Conservation (phyloP, 768 basidiomycete species). For the Crepidotus variabilis region DNA sequence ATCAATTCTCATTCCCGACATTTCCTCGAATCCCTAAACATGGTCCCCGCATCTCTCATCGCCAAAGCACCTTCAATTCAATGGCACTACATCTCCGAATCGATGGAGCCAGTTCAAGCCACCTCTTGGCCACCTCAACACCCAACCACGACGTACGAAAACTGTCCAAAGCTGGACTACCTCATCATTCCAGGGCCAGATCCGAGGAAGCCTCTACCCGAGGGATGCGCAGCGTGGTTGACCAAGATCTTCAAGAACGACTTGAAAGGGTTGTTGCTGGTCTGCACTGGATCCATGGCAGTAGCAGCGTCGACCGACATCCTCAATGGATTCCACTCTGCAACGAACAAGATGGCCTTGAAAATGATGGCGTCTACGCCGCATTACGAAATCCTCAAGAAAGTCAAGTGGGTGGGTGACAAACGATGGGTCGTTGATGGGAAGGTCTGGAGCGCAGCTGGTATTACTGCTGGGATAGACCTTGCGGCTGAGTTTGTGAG, state of each 20-base stretch:
- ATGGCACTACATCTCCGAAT: conserved; percentile 20
- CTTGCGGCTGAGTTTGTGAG: conserved; percentile 22
- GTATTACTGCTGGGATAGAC: conserved; percentile 22
- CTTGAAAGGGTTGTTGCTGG: conserved; percentile 15
- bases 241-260: conserved; percentile 8
- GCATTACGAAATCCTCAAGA: conserved; percentile 6
- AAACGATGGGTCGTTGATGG: conserved; percentile 21
- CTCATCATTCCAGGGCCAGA: conserved; percentile 21
- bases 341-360: conserved; percentile 18
- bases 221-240: conserved; percentile 16
- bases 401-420: conserved; percentile 24
- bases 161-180: conserved; percentile 20
- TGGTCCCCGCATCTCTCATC: conserved; percentile 2
- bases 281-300: conserved; percentile 18
- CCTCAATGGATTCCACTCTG: conserved; percentile 18
- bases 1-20: conserved; percentile 17
- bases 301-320: conserved; percentile 18
- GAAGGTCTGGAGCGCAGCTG: conserved; percentile 25
- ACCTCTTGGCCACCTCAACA: conserved; percentile 15
- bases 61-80: conserved; percentile 18
- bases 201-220: conserved; percentile 8
- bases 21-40: not conserved
- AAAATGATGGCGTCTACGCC: not conserved
- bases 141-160: conserved; percentile 17
- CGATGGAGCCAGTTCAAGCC: conserved; percentile 12